Conservation (phyloP, 306 rosid species). For the Mimosa pudica region DNA sequence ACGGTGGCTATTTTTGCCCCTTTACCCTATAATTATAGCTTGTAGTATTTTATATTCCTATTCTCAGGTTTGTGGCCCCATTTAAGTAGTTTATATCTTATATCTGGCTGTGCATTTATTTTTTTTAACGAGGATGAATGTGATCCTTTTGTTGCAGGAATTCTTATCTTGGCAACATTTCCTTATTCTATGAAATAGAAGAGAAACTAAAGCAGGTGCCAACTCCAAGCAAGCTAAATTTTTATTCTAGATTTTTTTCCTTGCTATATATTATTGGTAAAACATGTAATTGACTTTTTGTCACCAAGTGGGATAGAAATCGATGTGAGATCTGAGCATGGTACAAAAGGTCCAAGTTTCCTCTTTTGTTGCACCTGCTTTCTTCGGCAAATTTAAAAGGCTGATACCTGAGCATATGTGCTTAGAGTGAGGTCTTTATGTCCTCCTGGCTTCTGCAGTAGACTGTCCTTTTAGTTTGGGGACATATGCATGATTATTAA, state of each 20-base stretch:
- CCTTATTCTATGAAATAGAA: constrained; percentile 82
- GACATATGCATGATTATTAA: constrained; percentile 20
- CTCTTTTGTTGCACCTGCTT: constrained; percentile 8
- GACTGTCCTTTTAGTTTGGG: constrained; percentile 4
- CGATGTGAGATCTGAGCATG: not conserved
- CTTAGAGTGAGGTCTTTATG: constrained; percentile 19
- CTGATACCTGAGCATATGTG: constrained; percentile 16
- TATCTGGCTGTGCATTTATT: constrained; percentile 12
- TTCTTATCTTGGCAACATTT: constrained; percentile 89
- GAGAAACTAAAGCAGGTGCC: constrained; percentile 82
- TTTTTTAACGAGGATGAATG: constrained; percentile 21
- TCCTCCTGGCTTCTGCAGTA: constrained; percentile 9
- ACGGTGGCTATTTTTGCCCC: too few species aligned
- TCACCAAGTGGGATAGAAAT: not conserved
- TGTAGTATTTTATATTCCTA: constrained; percentile 21
- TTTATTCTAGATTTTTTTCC: constrained; percentile 32
- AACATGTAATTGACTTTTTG: constrained; percentile 22
- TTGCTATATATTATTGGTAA: constrained; percentile 19
- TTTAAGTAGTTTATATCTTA: constrained; percentile 9
- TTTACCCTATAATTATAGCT: constrained; percentile 20
- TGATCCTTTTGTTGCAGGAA: constrained; percentile 65
- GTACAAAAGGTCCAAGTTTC: constrained; percentile 7
- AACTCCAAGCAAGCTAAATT: constrained; percentile 34
- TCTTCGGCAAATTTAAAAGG: constrained; percentile 18
- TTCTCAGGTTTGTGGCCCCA: constrained; percentile 17